Conservation (phyloP, 768 basidiomycete species). For the Leccinum rimulosum region DNA sequence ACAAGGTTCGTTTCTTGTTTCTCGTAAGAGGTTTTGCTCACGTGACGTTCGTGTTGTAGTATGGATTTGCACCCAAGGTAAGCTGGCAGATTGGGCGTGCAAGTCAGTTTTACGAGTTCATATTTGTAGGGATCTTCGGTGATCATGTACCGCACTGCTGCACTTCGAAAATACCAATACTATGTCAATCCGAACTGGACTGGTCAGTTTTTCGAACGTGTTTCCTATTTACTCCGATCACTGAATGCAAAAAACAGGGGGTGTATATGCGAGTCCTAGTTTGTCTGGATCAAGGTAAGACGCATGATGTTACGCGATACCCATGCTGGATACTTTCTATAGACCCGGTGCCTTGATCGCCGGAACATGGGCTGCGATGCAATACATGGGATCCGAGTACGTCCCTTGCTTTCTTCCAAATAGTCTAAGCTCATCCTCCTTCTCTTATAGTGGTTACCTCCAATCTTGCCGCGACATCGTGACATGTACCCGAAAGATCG, state of each 20-base stretch:
- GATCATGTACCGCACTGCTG: slow-evolving; percentile 86
- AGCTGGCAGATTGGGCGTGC: slow-evolving; percentile 4
- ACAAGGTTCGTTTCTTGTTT: slow-evolving; percentile 57
- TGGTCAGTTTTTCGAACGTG: slow-evolving; percentile 39
- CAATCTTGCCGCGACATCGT: slow-evolving; percentile 85
- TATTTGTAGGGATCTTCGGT: slow-evolving; percentile 76
- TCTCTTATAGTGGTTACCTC: slow-evolving; percentile 69
- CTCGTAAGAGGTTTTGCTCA: slow-evolving; percentile 1
- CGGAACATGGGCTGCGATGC: slow-evolving; percentile 95
- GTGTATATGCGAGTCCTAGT: slow-evolving; percentile 88
- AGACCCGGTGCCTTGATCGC: slow-evolving; percentile 93
- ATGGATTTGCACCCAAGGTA: slow-evolving; percentile 93
- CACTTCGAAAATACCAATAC: slow-evolving; percentile 80
- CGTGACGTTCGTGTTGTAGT: slow-evolving; percentile 41
- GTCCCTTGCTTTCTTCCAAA: slow-evolving; percentile 24
- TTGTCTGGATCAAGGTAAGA: slow-evolving; percentile 85
- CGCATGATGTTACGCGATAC: neutral
- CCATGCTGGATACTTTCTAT: neutral
- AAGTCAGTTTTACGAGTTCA: neutral
- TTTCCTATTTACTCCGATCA: neutral
- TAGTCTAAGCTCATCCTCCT: neutral
- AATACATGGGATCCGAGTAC: slow-evolving; percentile 84
- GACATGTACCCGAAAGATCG: slow-evolving; percentile 65
- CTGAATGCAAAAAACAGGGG: slow-evolving; percentile 43
- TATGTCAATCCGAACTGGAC: slow-evolving; percentile 81